Evolutionary conservation across 2,329 filamentous ascomycete genomes (phyloP).

Genomic region (Calonectria leucothoes): DNA sequence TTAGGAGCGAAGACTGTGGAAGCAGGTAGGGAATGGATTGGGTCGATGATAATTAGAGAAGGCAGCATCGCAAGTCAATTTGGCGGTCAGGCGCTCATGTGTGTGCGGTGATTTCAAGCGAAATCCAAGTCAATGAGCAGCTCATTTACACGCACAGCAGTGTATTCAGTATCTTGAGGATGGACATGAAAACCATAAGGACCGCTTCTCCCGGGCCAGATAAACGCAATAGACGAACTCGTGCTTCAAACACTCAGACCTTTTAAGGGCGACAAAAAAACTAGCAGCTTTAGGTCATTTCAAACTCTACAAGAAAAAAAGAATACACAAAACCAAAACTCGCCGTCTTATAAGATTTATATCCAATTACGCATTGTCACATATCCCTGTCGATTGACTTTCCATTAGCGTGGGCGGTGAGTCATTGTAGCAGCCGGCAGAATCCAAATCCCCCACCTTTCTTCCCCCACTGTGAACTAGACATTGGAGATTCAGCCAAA

Average conservation of each 20-base stretch:
- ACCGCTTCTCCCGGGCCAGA: not conserved
- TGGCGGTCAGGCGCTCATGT: constrained; percentile 84
- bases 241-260: too few species aligned
- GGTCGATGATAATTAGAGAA: constrained; percentile 78
- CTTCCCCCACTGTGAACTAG: constrained; percentile 37
- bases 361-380: not conserved
- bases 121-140: not conserved
- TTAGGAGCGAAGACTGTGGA: constrained; percentile 88
- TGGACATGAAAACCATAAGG: not conserved
- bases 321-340: too few species aligned
- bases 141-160: not conserved
- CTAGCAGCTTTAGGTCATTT: too few species aligned
- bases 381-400: constrained; percentile 11
- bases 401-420: constrained; percentile 29
- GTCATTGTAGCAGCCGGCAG: constrained; percentile 40
- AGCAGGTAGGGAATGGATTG: constrained; percentile 83
- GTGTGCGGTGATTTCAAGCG: constrained; percentile 63
- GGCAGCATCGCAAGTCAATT: constrained; percentile 78
- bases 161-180: not conserved
- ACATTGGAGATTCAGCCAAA: constrained; percentile 36
- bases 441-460: constrained; percentile 49
- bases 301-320: too few species aligned
- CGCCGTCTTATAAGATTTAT: not conserved
- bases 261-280: too few species aligned
- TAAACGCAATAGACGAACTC: too few species aligned